Base-by-base conservation (phyloP, 2,329 filamentous ascomycete genomes). In the Alternaria metachromatica region DNA sequence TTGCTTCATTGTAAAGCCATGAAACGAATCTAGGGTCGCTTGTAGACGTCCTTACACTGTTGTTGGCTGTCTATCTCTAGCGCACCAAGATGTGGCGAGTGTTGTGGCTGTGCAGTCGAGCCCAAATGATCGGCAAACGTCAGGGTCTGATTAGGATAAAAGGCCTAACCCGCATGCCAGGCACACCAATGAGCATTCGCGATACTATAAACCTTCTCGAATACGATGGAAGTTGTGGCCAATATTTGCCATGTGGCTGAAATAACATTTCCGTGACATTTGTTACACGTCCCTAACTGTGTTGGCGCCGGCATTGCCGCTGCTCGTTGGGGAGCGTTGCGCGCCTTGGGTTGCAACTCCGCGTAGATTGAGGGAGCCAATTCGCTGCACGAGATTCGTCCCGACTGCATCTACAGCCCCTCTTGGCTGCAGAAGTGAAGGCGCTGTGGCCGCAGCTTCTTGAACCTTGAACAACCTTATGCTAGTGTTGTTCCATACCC, bases 341-440 rank as follows among this genome's bases (percentile, higher is more conserved):
- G 64, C 58, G 20, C 58, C 67, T 55, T 74, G 73, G 67, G 58
- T 69, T 51, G 72, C 66, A 10, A 64, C 65, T n/a, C 77, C 75
- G 44, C 90, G 84, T 48, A 96, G 82, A 75, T 92, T 94, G 66
- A 96, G 88, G 61, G 90, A 91, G 7, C 93, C 93, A 72, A 97
- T 96, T 28, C 94, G 87, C 65, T 91, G 92, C 20, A 97, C 93
- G 56, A 97, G 89, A 69, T 94, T 95, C 80, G 91, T 95, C 0
- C 95, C 95, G 1, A 97, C 94, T 0, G 94, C 94, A 80, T 97
- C 95, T 3, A 97, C 94, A 1, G 95, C 95, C 0, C 94, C 95
- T 63, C 94, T 88, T 0, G 96, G 96, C 33, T 92, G 93, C 23
- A 93, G 88, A 65, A 99, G 80, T 12, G 90, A 93, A 4, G 94